Evolutionary conservation across 1,284 basidiomycete species (phyloP).

Genomic region (Ganoderma multipileum): DNA sequence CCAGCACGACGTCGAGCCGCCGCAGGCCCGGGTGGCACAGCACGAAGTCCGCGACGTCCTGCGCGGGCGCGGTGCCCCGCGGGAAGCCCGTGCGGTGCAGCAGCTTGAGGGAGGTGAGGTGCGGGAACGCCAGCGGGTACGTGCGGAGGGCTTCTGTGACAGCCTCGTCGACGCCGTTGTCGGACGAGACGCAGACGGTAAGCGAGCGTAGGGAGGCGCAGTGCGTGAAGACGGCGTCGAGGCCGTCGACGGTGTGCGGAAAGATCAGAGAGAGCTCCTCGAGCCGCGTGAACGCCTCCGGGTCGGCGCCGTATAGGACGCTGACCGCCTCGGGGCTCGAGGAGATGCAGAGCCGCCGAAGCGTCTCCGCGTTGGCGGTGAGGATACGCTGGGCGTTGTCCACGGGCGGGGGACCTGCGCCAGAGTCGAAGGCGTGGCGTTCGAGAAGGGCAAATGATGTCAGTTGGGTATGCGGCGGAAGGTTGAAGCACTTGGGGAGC

Average conservation of each 20-base stretch:
- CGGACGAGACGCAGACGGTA: conserved; percentile 1
- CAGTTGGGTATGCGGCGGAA: not conserved
- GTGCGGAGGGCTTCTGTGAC: conserved; percentile 1
- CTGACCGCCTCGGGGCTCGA: not conserved
- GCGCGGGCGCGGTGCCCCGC: conserved; percentile 2
- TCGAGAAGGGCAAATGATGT: conserved; percentile 3
- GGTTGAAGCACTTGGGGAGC: not conserved
- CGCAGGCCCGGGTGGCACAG: not conserved
- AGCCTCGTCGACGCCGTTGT: conserved; percentile 6
- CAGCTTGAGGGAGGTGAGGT: conserved; percentile 1
- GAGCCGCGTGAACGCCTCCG: not conserved
- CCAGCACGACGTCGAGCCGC: conserved; percentile 8
- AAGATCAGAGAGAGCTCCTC: conserved; percentile 7
- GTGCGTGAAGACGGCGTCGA: conserved; percentile 6
- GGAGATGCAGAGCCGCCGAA: conserved; percentile 4
- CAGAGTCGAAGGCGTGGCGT: not conserved
- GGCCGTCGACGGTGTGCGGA: conserved; percentile 4
- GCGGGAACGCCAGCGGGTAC: not conserved
- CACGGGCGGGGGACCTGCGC: not conserved
- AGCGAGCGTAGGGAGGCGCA: not conserved
- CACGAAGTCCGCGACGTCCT: conserved; percentile 8
- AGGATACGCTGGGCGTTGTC: not conserved
- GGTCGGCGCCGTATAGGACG: conserved; percentile 4
- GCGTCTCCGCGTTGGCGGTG: not conserved
- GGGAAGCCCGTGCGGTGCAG: conserved; percentile 4